Conservation (phyloP, 2,329 filamentous ascomycete species). For the Trichoderma gracile region DNA sequence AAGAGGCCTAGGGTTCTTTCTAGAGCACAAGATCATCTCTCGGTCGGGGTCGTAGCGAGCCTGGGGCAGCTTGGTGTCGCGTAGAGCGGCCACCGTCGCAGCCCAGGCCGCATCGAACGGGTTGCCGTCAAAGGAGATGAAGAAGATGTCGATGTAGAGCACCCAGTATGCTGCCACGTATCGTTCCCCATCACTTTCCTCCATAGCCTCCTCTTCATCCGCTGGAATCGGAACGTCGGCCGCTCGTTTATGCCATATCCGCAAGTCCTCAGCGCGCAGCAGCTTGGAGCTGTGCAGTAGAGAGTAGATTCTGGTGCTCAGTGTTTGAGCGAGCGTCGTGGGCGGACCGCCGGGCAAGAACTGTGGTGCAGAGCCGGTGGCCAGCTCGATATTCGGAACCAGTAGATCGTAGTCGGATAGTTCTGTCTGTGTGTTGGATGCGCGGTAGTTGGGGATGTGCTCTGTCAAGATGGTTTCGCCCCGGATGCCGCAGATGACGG, state of each 20-base stretch:
- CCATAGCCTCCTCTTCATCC: constrained; percentile 44
- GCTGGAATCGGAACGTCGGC: constrained; percentile 51
- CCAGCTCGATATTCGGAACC: constrained; percentile 90
- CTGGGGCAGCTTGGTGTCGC: constrained; percentile 72
- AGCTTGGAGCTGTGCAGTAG: constrained; percentile 72
- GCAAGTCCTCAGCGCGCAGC: constrained; percentile 66
- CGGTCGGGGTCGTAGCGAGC: constrained; percentile 83
- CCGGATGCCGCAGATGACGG: constrained; percentile 90
- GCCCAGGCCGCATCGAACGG: constrained; percentile 91
- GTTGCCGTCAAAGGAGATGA: constrained; percentile 90
- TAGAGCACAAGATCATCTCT: constrained; percentile 75
- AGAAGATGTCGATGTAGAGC: constrained; percentile 92
- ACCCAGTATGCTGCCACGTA: constrained; percentile 88
- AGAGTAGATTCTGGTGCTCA: constrained; percentile 77
- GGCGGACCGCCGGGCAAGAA: constrained; percentile 85
- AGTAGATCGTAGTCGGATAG: constrained; percentile 69
- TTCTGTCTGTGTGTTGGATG: constrained; percentile 47
- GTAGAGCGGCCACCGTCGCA: constrained; percentile 76
- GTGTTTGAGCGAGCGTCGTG: constrained; percentile 74
- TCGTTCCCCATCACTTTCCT: constrained; percentile 39
- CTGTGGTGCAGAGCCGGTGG: constrained; percentile 83
- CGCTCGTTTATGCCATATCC: constrained; percentile 66
- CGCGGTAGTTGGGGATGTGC: constrained; percentile 69
- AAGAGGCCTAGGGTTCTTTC: constrained; percentile 57
- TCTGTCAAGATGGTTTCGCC: constrained; percentile 77